phyloP scores from a whole-genome alignment of 1,284 basidiomycete genomes.

The Lignosus rhinocerotis region DNA sequence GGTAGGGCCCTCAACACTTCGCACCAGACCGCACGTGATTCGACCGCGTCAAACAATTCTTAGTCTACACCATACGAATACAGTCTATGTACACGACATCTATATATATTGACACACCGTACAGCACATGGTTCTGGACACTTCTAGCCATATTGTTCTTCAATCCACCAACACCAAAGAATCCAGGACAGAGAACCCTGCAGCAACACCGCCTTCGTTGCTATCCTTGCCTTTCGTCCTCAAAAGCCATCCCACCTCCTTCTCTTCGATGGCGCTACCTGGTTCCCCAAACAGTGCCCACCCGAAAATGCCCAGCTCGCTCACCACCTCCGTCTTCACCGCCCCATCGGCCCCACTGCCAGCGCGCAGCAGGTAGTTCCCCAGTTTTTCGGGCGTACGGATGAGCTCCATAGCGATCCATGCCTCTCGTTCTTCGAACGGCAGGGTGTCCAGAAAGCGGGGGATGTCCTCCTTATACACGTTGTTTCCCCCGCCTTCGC shows the following conservation, averaged over 20 bases:
- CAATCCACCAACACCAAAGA: conserved; percentile 71
- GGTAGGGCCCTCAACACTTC: not conserved
- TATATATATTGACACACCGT: not conserved
- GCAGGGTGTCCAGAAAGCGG: conserved; percentile 66
- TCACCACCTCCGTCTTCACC: conserved; percentile 73
- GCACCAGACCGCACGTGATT: not conserved
- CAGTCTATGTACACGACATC: too few relatives aligned
- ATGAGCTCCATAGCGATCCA: conserved; percentile 98
- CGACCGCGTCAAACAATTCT: not conserved
- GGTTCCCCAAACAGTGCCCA: conserved; percentile 72
- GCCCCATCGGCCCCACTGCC: conserved; percentile 32
- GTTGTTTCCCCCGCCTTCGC: conserved; percentile 98
- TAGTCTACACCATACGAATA: too few relatives aligned
- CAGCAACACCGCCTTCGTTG: conserved; percentile 94
- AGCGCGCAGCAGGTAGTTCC: conserved; percentile 76
- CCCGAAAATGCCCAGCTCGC: conserved; percentile 93
- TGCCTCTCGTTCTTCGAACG: conserved; percentile 59
- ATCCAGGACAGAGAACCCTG: conserved; percentile 88
- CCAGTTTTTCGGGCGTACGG: conserved; percentile 64
- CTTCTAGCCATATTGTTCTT: not conserved
- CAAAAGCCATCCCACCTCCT: conserved; percentile 82
- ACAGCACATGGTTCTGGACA: not conserved
- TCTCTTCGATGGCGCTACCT: conserved; percentile 45
- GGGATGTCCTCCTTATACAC: conserved; percentile 88
- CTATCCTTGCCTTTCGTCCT: conserved; percentile 92